Evolutionary conservation across 352 stramenopile genomes (phyloP), one percentile per base, ranked within the genome.

Genomic region (Globisporangium splendens): DNA sequence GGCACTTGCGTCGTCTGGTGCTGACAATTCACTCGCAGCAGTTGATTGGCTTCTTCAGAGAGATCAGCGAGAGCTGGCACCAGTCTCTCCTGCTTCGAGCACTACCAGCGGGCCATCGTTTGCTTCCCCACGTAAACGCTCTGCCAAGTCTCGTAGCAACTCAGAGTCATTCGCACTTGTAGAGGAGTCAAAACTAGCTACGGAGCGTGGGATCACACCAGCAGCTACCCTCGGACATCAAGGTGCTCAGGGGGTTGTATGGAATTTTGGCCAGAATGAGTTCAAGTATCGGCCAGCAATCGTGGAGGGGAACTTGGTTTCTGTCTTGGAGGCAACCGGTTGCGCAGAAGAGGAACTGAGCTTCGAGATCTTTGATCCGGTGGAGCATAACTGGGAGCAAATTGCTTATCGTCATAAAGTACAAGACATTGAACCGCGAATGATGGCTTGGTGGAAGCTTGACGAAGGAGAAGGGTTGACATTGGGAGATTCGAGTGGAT

Each of bases 321-420:
- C 73, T 3, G 60, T 80, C 5, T 48, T 85, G 5, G 58, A 79
- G 12, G 75, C 64, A 24, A 53, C 63, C 2, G 62, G 50, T 4
- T 66, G 56, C 22, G 14, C 46, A 0, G 65, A 77, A 28, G 55
- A 69, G 1, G 56, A 76, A 17, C 63, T 78, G 2, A 22, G 56
- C 46, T 89, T 92, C 57, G 74, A 92, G 56, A 60, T 89, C 1
- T 92, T 76, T 54, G 75, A 90, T n/a, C 67, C 68, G 20, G 46
- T 55, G 13, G 75, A 88, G 22, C 59, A 56, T 1, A 58, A 66
- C 18, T 92, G 83, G 83, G 63, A 87, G 51, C 62, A 61, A n/a
- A 61, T 84, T 15, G 57, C 68, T n/a, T 87, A 88, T 44, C 83
- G 78, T 3, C 83, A 92, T 54, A 77, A 73, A 15, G 50, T 90